A percentile compares a stretch with the other conserved stretches of the same genome.
These are phyloP conservation scores for Lojkania enalia DNA, from an alignment of 2,329 filamentous ascomycete genomes.

Conservation along the genomic window DNA sequence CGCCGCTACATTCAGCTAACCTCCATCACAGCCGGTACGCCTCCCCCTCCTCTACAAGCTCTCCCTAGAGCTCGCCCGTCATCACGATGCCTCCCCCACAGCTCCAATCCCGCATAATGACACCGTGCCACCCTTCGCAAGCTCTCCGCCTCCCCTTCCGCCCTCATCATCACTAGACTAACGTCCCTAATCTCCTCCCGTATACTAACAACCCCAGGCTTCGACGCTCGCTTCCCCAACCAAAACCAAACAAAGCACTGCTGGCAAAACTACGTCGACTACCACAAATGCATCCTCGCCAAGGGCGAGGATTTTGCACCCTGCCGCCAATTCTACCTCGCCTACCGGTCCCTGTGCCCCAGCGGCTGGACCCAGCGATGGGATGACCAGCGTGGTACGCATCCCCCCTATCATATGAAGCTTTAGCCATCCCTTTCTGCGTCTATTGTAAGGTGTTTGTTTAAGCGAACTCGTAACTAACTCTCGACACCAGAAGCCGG, in stretches of 20 bases:
- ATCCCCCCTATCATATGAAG: background rate
- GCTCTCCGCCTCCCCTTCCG: slow-evolving; percentile 1
- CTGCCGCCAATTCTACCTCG: slow-evolving; percentile 96
- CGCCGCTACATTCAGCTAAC: too few species aligned
- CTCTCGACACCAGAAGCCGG: slow-evolving; percentile 32
- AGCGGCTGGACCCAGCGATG: slow-evolving; percentile 91
- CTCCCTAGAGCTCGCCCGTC: slow-evolving; percentile 6
- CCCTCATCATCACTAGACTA: background rate
- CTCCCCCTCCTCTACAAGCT: slow-evolving; percentile 8
- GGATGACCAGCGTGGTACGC: slow-evolving; percentile 93
- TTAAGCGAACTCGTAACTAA: too few species aligned
- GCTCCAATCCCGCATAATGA: background rate
- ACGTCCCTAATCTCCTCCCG: background rate
- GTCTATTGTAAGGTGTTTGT: too few species aligned
- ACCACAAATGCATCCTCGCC: slow-evolving; percentile 98
- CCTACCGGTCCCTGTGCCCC: slow-evolving; percentile 97
- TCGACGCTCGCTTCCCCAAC: slow-evolving; percentile 99
- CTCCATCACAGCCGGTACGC: slow-evolving; percentile 46
- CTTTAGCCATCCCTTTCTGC: too few species aligned
- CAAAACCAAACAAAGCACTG: slow-evolving; percentile 99
- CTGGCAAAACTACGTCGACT: slow-evolving; percentile 99
- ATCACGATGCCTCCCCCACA: too few species aligned
- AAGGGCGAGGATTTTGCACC: slow-evolving; percentile 99
- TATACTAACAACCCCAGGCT: too few species aligned
- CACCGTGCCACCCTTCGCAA: slow-evolving; percentile 1